A percentile compares a stretch with the other conserved stretches of the same genome.
Evolutionary conservation across 129 eudicot species (phyloP).

Genomic region (Pulicaria dysenterica): DNA sequence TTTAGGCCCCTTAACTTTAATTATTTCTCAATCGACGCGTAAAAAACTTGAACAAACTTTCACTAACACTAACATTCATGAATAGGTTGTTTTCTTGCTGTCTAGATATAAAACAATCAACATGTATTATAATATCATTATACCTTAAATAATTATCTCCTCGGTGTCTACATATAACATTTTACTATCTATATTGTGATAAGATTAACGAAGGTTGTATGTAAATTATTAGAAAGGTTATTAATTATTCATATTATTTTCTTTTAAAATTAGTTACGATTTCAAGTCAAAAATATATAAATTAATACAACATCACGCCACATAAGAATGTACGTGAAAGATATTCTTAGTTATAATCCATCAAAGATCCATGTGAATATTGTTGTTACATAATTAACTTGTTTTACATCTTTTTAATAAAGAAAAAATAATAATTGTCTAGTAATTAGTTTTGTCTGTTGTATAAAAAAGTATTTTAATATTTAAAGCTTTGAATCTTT

Average conservation of each 20-base stretch:
- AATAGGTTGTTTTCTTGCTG: neutral
- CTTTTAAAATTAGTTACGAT: neutral
- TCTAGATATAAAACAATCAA: too few relatives aligned
- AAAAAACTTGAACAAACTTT: too few relatives aligned
- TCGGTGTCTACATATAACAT: too few relatives aligned
- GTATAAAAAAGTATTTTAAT: neutral
- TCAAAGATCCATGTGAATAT: conserved; percentile 26
- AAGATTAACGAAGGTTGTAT: too few relatives aligned
- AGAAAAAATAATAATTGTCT: neutral
- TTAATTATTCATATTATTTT: too few relatives aligned
- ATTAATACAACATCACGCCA: too few relatives aligned
- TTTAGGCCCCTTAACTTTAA: conserved; percentile 16
- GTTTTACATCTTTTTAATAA: conserved; percentile 8
- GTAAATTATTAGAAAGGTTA: too few relatives aligned
- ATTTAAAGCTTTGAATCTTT: neutral
- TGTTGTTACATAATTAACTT: conserved; percentile 15
- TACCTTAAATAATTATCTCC: too few relatives aligned
- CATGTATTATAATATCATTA: too few relatives aligned
- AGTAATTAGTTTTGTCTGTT: neutral
- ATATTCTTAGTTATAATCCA: neutral
- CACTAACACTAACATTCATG: neutral
- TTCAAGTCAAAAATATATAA: too few relatives aligned
- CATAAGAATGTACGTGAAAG: too few relatives aligned
- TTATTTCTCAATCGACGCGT: neutral
- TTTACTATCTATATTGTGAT: too few relatives aligned